A percentile compares a stretch with the other conserved stretches of the same genome.
These are phyloP conservation scores for Chimonanthus praecox DNA, from an alignment of 164 flowering plant genomes.

Conservation along the genomic window DNA sequence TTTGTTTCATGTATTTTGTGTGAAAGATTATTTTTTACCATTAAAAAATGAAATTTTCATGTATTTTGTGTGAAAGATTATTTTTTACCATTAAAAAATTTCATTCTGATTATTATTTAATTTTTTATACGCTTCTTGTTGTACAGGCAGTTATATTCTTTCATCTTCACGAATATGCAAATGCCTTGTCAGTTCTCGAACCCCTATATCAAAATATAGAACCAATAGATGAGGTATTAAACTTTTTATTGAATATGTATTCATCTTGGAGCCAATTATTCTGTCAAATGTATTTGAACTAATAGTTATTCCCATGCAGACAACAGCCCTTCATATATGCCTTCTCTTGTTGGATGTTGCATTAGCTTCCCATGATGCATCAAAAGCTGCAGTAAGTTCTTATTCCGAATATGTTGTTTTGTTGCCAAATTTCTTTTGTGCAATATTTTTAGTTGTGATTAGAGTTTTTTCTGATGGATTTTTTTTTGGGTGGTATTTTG, in stretches of 20 bases:
- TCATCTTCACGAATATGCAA: slow-evolving; percentile 72
- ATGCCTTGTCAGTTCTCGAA: slow-evolving; percentile 69
- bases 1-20: no score
- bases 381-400: slow-evolving; percentile 70
- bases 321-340: slow-evolving; percentile 73
- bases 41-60: no score
- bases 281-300: not conserved
- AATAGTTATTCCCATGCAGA: slow-evolving; percentile 35
- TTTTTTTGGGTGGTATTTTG: not conserved
- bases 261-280: not conserved
- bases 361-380: slow-evolving; percentile 60
- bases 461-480: not conserved
- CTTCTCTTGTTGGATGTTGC: slow-evolving; percentile 80
- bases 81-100: no score
- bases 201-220: slow-evolving; percentile 77
- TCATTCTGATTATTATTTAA: not conserved
- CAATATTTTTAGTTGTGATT: not conserved
- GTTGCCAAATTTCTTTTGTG: not conserved
- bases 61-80: no score
- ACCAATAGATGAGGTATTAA: slow-evolving; percentile 79
- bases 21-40: no score
- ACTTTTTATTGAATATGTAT: not conserved
- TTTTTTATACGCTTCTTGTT: not conserved
- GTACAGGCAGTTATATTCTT: slow-evolving; percentile 70
- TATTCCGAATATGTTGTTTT: not conserved